phyloP scores from a whole-genome alignment of 257 asterid genomes.

The Gentiana macrophylla region DNA sequence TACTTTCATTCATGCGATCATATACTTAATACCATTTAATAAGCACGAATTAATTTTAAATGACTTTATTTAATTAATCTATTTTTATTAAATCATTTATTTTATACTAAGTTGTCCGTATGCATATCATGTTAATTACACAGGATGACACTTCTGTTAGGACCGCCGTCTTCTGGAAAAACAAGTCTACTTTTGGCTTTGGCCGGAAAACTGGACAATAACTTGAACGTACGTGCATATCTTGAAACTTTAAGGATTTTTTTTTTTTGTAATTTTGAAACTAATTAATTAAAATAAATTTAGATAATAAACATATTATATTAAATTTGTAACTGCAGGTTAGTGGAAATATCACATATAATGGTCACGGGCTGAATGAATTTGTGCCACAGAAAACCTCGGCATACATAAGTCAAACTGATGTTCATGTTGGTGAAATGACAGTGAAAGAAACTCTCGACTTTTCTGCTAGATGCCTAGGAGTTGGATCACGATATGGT shows the following conservation, averaged over 20 bases:
- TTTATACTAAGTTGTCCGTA: background rate
- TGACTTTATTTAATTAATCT: too few relatives aligned
- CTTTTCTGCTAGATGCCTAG: constrained; percentile 90
- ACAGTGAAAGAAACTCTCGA: constrained; percentile 90
- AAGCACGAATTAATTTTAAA: too few relatives aligned
- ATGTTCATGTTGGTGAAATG: constrained; percentile 92
- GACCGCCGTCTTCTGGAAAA: constrained; percentile 68
- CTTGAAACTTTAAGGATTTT: background rate
- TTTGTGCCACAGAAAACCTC: constrained; percentile 87
- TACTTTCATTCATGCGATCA: too few relatives aligned
- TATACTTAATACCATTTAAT: too few relatives aligned
- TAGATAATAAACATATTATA: background rate
- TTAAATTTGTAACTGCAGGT: constrained; percentile 27
- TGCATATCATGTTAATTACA: too few relatives aligned
- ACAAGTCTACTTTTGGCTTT: constrained; percentile 52
- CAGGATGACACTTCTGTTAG: constrained; percentile 62
- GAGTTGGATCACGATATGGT: constrained; percentile 89
- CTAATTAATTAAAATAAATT: background rate
- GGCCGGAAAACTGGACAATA: constrained; percentile 43
- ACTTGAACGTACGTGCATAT: constrained; percentile 27
- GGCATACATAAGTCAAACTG: constrained; percentile 93
- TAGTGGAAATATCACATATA: constrained; percentile 67
- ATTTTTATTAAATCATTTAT: too few relatives aligned
- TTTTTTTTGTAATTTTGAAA: too few relatives aligned
- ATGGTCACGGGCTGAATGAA: constrained; percentile 61